Percentiles rank a stretch among this genome's conserved stretches.
Evolutionary conservation across 345 rosid species (phyloP).

Genomic region (Sonneratia caseolaris): DNA sequence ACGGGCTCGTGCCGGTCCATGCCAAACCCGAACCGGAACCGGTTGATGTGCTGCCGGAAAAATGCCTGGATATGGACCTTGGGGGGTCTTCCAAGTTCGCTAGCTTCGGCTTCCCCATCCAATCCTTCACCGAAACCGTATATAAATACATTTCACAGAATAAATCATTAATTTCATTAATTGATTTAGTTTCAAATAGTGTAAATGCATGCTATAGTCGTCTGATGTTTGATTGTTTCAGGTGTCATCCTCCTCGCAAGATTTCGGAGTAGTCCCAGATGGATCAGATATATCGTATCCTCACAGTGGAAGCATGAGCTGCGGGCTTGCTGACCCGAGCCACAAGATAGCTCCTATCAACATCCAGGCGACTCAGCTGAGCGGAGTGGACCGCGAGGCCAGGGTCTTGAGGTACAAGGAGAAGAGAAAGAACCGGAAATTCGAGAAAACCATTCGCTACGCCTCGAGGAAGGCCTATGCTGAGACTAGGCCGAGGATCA

Average conservation of each 20-base stretch:
- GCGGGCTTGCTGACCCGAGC: not conserved
- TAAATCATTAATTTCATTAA: too few relatives aligned
- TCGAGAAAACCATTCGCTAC: constrained; percentile 36
- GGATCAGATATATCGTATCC: constrained; percentile 12
- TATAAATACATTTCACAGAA: not conserved
- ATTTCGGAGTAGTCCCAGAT: constrained; percentile 33
- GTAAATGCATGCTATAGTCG: not conserved
- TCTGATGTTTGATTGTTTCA: constrained; percentile 6
- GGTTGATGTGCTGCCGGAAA: constrained; percentile 2
- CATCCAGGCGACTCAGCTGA: constrained; percentile 11
- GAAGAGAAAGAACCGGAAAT: constrained; percentile 35
- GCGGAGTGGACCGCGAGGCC: constrained; percentile 28
- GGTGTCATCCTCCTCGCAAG: constrained; percentile 30
- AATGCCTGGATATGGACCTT: constrained; percentile 20
- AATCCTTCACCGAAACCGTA: constrained; percentile 28
- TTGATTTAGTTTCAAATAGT: not conserved
- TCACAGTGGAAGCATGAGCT: constrained; percentile 9
- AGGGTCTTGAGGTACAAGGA: constrained; percentile 34
- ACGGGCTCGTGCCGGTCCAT: constrained; percentile 26
- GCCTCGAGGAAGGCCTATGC: constrained; percentile 46
- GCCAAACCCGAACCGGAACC: constrained; percentile 5
- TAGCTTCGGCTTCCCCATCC: constrained; percentile 18
- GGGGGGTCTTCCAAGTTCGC: constrained; percentile 21
- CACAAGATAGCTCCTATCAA: not conserved
- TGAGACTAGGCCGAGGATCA: constrained; percentile 35